Base-by-base conservation (phyloP, 495 filamentous ascomycete genomes). In the Penicillium coprophilum region DNA sequence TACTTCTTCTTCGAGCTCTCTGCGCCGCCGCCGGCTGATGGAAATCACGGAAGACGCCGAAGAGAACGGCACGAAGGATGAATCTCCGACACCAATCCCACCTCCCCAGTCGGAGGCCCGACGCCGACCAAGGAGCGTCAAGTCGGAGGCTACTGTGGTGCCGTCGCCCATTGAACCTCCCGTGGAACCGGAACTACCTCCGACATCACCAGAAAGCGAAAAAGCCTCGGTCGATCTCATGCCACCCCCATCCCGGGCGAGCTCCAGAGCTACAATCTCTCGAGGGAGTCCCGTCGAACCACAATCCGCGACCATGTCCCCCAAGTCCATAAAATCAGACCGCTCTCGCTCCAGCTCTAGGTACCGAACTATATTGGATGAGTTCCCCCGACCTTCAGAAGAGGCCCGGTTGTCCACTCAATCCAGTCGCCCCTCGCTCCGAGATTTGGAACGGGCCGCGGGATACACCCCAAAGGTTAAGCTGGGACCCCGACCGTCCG, bases 1-100 rank as follows among this genome's bases (percentile, higher is more conserved):
- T 45, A 91, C 87, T 30, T 96, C 92, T 11, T 96, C 91, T 2
- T 89, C 85, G 34, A 90, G 86, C 67, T 95, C 89, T 31, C 77
- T 92, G 58, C 87, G 85, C 43, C 80, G 83, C 71, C 81, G 85
- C 55, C 83, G 86, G 58, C 74, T 97, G 66, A 86, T 91, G 77
- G 94, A 94, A 71, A 97, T 96, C 66, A 86, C 88, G 46, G 94
- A 97, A 68, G 86, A 87, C 79, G 80, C 78, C 21, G 85, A 87
- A 62, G 94, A 98, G 62, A 73, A 62, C 44, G 61, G 64, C 45
- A 77, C 78, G 47, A 85, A 87, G 58, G 84, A 88, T 44, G 77
- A 79, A 53, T 68, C 41, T 8, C 17, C 36, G 2, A 41, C 34
- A n/a, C 40, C 49, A 24, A 51, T 50, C 24, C 51, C 11, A 28